These are phyloP conservation scores for Leccinum imitatum DNA, from an alignment of 768 basidiomycete genomes.

Conservation along the genomic window DNA sequence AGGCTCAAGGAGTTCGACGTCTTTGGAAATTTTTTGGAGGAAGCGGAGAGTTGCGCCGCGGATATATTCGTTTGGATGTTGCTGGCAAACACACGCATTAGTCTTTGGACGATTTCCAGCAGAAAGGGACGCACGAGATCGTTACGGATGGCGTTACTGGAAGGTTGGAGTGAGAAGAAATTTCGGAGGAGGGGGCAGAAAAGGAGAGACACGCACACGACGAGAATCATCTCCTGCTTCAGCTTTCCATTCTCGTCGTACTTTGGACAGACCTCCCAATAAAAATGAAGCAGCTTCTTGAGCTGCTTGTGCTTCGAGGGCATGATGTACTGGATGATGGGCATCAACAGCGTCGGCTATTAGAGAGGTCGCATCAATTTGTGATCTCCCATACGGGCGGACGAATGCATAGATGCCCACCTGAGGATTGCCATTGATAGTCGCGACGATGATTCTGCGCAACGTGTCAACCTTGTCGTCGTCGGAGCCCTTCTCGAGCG, in stretches of 20 bases:
- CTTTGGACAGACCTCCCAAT: slow-evolving; percentile 98
- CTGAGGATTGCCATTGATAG: slow-evolving; percentile 92
- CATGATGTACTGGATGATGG: slow-evolving; percentile 97
- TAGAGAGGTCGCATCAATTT: slow-evolving; percentile 5
- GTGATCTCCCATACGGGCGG: background rate
- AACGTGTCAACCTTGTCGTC: slow-evolving; percentile 96
- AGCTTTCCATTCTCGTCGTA: slow-evolving; percentile 95
- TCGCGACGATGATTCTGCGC: slow-evolving; percentile 89
- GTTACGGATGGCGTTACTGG: slow-evolving; percentile 94
- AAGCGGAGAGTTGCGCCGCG: slow-evolving; percentile 96
- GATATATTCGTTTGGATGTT: slow-evolving; percentile 99
- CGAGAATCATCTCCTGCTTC: slow-evolving; percentile 99
- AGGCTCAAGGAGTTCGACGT: slow-evolving; percentile 92
- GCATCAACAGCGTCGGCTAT: slow-evolving; percentile 93
- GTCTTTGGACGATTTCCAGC: background rate
- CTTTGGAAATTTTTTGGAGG: slow-evolving; percentile 92
- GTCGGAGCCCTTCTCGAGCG: slow-evolving; percentile 89
- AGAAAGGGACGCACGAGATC: slow-evolving; percentile 68
- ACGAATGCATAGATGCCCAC: slow-evolving; percentile 41
- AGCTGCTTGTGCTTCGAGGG: slow-evolving; percentile 93
- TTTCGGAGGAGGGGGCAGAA: background rate
- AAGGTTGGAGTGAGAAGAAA: slow-evolving; percentile 11
- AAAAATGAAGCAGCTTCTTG: slow-evolving; percentile 95
- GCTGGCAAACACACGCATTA: slow-evolving; percentile 44
- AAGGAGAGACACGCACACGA: slow-evolving; percentile 65